phyloP scores from a whole-genome alignment of 176 grass and related monocot genomes.

The Hsuehochloa calcarea region DNA sequence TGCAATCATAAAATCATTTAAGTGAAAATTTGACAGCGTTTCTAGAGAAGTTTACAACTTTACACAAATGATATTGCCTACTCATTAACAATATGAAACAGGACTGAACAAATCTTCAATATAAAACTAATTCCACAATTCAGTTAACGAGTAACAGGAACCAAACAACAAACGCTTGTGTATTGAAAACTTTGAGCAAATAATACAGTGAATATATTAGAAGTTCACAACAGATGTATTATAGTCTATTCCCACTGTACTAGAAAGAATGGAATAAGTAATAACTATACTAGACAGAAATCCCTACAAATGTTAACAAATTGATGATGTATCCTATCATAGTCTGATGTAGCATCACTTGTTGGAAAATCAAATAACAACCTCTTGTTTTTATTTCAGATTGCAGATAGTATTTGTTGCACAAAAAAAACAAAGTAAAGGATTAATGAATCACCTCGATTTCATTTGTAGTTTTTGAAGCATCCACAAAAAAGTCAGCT shows the following conservation, averaged over 20 bases:
- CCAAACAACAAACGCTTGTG: background rate
- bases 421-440: background rate
- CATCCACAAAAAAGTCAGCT: constrained; percentile 80
- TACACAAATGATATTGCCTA: background rate
- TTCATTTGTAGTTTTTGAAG: constrained; percentile 14
- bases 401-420: background rate
- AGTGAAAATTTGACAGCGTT: background rate
- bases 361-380: background rate
- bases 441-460: constrained; percentile 42
- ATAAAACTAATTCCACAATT: no score
- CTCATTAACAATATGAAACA: background rate
- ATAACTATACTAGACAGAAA: background rate
- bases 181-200: background rate
- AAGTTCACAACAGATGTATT: background rate
- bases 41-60: background rate
- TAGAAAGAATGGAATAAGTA: background rate
- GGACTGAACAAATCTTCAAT: background rate
- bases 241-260: background rate
- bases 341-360: background rate
- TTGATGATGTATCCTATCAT: background rate
- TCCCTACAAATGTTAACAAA: background rate
- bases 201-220: background rate
- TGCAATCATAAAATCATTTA: background rate
- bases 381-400: background rate
- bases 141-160: background rate